Conservation (phyloP, 129 eudicot genomes). For the Kitagawia praeruptora region DNA sequence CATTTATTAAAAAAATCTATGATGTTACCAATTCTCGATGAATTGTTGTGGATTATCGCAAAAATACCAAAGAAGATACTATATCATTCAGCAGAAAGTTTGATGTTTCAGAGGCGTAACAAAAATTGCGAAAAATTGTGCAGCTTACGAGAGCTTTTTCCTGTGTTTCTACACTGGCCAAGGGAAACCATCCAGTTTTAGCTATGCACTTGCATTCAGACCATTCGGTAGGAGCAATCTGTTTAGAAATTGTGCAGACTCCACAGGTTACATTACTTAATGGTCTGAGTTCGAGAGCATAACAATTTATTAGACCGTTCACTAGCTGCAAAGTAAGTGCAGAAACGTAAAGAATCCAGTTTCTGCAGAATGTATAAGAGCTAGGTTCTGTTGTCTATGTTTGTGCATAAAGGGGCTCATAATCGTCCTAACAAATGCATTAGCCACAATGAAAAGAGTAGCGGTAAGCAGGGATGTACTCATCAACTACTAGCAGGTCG, state of each 20-base stretch:
- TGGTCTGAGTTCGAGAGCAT: not conserved
- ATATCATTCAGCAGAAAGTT: not conserved
- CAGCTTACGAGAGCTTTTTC: conserved; percentile 26
- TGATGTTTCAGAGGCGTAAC: not conserved
- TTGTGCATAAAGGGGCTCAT: not conserved
- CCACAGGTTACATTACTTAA: not conserved
- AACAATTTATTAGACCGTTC: not conserved
- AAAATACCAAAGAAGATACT: not conserved
- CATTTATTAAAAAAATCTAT: not conserved
- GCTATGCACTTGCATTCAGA: conserved; percentile 80
- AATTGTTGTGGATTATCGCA: not conserved
- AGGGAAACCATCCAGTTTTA: conserved; percentile 80
- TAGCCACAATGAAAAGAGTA: conserved; percentile 12
- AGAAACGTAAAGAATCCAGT: not conserved
- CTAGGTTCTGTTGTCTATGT: not conserved
- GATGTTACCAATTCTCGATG: not conserved
- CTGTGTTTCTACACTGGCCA: conserved; percentile 52
- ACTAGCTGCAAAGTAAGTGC: not conserved
- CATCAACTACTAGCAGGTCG: conserved; percentile 61
- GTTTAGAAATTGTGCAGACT: not conserved
- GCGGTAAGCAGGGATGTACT: conserved; percentile 65
- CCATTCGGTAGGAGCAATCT: conserved; percentile 78
- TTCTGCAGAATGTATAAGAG: not conserved
- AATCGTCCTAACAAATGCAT: not conserved
- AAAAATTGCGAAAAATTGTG: not conserved